These are phyloP conservation scores for Nakaseomyces delphensis DNA, from an alignment of 1,139 yeast species.

Conservation along the genomic window DNA sequence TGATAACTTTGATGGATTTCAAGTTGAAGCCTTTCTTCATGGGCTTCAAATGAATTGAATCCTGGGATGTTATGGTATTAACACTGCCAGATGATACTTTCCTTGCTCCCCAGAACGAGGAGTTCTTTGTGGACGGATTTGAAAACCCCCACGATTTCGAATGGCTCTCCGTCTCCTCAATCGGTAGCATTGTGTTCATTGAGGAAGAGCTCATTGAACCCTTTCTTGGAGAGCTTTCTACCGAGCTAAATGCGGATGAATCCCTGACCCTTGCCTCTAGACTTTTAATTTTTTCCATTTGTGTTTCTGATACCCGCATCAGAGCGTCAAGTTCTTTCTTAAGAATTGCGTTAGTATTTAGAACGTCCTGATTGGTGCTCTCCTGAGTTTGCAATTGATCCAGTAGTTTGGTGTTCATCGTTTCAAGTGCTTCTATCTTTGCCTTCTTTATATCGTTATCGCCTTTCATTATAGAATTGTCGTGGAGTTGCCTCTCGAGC, in stretches of 20 bases:
- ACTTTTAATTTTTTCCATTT: slow-evolving; percentile 14
- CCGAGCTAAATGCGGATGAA: neutral
- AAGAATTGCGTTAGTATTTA: slow-evolving; percentile 14
- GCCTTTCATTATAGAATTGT: slow-evolving; percentile 10
- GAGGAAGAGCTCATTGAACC: slow-evolving; percentile 13
- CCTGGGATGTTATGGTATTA: slow-evolving; percentile 13
- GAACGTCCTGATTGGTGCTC: slow-evolving; percentile 13
- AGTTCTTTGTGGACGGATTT: slow-evolving; percentile 8
- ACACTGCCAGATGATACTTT: slow-evolving; percentile 14
- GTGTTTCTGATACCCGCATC: slow-evolving; percentile 12
- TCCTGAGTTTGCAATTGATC: slow-evolving; percentile 19
- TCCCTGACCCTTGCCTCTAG: slow-evolving; percentile 13
- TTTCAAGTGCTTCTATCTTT: slow-evolving; percentile 14
- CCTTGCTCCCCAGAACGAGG: slow-evolving; percentile 10
- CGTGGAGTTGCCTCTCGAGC: slow-evolving; percentile 17
- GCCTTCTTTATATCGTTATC: slow-evolving; percentile 11
- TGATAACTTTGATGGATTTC: slow-evolving; percentile 7
- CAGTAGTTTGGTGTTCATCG: slow-evolving; percentile 18
- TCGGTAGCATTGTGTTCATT: slow-evolving; percentile 11
- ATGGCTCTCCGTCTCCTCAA: slow-evolving; percentile 12
- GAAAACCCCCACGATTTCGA: slow-evolving; percentile 14
- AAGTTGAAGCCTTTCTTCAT: slow-evolving; percentile 16
- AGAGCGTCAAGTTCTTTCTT: slow-evolving; percentile 15
- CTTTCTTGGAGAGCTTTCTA: slow-evolving; percentile 8
- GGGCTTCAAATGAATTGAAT: slow-evolving; percentile 12